Percentiles rank a stretch among this genome's conserved stretches.
These are phyloP conservation scores for Solanum corneliomulleri DNA, from an alignment of 257 asterid genomes.

Conservation along the genomic window DNA sequence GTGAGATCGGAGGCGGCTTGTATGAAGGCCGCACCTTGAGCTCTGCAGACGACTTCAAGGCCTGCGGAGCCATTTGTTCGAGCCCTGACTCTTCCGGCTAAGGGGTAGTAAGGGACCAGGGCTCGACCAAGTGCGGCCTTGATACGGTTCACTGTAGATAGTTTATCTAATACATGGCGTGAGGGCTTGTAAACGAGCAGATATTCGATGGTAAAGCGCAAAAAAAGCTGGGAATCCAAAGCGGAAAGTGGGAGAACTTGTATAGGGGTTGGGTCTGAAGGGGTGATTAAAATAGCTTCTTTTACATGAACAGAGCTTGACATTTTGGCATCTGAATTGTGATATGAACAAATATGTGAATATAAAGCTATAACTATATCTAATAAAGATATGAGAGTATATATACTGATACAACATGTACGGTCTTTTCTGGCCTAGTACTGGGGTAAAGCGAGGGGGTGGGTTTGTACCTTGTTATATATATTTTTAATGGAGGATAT, in stretches of 20 bases:
- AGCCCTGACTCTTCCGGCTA: constrained; percentile 51
- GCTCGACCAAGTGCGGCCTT: constrained; percentile 38
- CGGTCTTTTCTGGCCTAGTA: neutral
- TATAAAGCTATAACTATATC: neutral
- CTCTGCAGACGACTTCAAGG: constrained; percentile 50
- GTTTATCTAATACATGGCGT: constrained; percentile 7
- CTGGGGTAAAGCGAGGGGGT: neutral
- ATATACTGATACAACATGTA: neutral
- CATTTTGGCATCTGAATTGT: constrained; percentile 6
- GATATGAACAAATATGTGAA: neutral
- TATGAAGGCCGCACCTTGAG: constrained; percentile 51
- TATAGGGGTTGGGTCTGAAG: constrained; percentile 48
- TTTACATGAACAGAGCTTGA: constrained; percentile 30
- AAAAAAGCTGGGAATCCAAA: constrained; percentile 59
- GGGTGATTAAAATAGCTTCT: constrained; percentile 35
- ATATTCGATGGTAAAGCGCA: constrained; percentile 55
- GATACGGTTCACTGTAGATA: constrained; percentile 10
- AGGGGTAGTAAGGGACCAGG: constrained; percentile 57
- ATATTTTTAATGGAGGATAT: neutral
- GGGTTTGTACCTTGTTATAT: neutral
- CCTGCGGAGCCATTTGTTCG: constrained; percentile 35
- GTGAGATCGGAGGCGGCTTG: constrained; percentile 27
- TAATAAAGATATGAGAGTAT: neutral
- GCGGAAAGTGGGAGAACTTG: constrained; percentile 54
- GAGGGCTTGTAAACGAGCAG: constrained; percentile 35